These are phyloP conservation scores for Podila epigama DNA, from an alignment of 192 early-diverging fungal genomes.

Conservation along the genomic window DNA sequence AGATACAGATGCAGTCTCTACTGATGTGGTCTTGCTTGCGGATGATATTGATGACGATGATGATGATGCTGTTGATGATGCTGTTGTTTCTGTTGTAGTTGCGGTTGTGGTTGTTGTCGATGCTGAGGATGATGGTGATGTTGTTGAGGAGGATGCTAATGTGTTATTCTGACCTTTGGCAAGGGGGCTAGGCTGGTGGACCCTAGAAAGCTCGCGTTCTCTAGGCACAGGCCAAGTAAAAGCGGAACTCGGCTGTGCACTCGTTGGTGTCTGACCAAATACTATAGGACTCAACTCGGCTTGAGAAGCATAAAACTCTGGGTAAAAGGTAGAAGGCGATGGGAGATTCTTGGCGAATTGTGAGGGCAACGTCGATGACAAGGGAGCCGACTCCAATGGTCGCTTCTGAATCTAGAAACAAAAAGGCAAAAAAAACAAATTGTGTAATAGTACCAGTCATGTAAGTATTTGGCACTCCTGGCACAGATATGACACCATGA, in stretches of 20 bases:
- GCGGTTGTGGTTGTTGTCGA: slow-evolving; percentile 1
- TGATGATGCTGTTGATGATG: neutral
- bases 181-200: slow-evolving; percentile 60
- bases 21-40: neutral
- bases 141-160: neutral
- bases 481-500: too few relatives aligned
- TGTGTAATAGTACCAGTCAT: too few relatives aligned
- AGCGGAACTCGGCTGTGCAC: slow-evolving; percentile 58
- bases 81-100: slow-evolving; percentile 3
- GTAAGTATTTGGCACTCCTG: neutral
- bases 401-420: slow-evolving; percentile 36
- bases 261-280: slow-evolving; percentile 76
- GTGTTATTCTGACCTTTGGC: slow-evolving; percentile 51
- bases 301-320: slow-evolving; percentile 75
- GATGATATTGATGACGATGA: slow-evolving; percentile 1
- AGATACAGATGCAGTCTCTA: neutral
- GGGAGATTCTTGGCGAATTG: slow-evolving; percentile 76
- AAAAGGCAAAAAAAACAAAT: neutral
- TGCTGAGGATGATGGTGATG: slow-evolving; percentile 4
- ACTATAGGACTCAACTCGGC: slow-evolving; percentile 79
- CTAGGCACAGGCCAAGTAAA: slow-evolving; percentile 76
- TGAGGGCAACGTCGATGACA: slow-evolving; percentile 70
- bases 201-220: slow-evolving; percentile 43
- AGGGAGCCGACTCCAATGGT: slow-evolving; percentile 39
- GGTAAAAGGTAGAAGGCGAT: slow-evolving; percentile 79